Evolutionary conservation across 345 rosid species (phyloP).

Genomic region (Trapa incisa): DNA sequence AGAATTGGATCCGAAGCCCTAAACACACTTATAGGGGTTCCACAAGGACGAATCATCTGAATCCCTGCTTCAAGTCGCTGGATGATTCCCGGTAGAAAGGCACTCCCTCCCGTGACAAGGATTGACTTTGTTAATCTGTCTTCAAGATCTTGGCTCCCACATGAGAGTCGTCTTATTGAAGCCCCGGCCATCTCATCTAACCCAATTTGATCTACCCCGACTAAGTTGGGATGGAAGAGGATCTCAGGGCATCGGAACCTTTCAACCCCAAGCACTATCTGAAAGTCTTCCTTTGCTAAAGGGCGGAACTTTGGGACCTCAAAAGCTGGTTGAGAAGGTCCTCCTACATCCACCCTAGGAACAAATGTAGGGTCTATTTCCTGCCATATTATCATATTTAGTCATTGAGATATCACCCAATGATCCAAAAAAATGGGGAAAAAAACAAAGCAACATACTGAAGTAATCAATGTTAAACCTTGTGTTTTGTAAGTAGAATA

Average conservation of each 20-base stretch:
- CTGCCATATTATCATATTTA: constrained; percentile 16
- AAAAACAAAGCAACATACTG: not conserved
- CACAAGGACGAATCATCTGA: constrained; percentile 74
- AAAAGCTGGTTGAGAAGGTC: constrained; percentile 30
- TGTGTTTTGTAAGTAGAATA: not conserved
- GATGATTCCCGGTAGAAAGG: constrained; percentile 52
- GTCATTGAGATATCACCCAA: constrained; percentile 5
- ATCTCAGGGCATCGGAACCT: constrained; percentile 87
- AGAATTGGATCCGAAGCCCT: constrained; percentile 68
- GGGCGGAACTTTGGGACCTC: constrained; percentile 53
- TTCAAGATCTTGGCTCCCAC: constrained; percentile 31
- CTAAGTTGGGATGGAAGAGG: constrained; percentile 59
- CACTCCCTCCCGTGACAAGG: constrained; percentile 70
- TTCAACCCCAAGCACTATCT: constrained; percentile 64
- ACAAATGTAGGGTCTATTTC: constrained; percentile 74
- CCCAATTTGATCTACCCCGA: constrained; percentile 82
- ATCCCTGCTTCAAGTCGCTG: constrained; percentile 70
- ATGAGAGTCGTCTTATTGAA: constrained; percentile 53
- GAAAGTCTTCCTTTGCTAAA: constrained; percentile 79
- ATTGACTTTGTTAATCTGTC: constrained; percentile 58
- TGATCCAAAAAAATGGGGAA: not conserved
- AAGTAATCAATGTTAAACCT: not conserved
- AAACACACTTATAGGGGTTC: constrained; percentile 49
- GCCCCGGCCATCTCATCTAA: constrained; percentile 78
- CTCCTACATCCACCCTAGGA: constrained; percentile 39